Conservation (phyloP, 2,329 filamentous ascomycete genomes). For the Ophiostoma populinum region DNA sequence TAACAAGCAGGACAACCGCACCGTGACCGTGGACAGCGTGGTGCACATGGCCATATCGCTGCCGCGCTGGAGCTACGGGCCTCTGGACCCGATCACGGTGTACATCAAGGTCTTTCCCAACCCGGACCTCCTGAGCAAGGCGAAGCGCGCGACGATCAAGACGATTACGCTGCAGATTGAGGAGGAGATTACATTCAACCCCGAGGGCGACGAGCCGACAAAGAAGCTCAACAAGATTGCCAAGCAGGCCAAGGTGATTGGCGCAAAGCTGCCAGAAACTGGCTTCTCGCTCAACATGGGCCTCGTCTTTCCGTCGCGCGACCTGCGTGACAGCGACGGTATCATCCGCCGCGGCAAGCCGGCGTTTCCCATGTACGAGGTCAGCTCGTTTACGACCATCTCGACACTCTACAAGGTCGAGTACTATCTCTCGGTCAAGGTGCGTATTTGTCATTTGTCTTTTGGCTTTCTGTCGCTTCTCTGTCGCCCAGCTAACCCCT, state of each 20-base stretch:
- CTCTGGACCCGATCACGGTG: conserved; percentile 84
- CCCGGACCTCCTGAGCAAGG: conserved; percentile 77
- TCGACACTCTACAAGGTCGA: conserved; percentile 96
- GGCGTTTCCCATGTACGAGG: conserved; percentile 75
- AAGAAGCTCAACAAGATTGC: conserved; percentile 77
- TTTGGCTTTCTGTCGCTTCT: neutral
- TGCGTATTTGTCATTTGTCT: too few relatives aligned
- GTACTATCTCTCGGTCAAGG: conserved; percentile 89
- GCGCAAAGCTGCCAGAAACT: conserved; percentile 71
- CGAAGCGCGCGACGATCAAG: conserved; percentile 79
- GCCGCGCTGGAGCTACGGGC: conserved; percentile 91
- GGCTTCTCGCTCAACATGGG: conserved; percentile 90
- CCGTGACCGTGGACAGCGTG: conserved; percentile 73
- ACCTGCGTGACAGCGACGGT: conserved; percentile 72
- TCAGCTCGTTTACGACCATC: conserved; percentile 82
- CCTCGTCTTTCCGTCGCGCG: conserved; percentile 77
- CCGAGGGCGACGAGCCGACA: conserved; percentile 86
- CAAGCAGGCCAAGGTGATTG: conserved; percentile 66
- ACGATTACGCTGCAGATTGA: conserved; percentile 90
- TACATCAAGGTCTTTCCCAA: conserved; percentile 92
- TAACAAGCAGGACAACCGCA: conserved; percentile 80
- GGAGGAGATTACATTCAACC: conserved; percentile 97
- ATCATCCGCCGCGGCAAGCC: conserved; percentile 71
- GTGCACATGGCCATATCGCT: conserved; percentile 84
- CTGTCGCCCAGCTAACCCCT: neutral